Evolutionary conservation across 176 grass and related monocot species (phyloP).

Genomic region (Paspalum notatum): DNA sequence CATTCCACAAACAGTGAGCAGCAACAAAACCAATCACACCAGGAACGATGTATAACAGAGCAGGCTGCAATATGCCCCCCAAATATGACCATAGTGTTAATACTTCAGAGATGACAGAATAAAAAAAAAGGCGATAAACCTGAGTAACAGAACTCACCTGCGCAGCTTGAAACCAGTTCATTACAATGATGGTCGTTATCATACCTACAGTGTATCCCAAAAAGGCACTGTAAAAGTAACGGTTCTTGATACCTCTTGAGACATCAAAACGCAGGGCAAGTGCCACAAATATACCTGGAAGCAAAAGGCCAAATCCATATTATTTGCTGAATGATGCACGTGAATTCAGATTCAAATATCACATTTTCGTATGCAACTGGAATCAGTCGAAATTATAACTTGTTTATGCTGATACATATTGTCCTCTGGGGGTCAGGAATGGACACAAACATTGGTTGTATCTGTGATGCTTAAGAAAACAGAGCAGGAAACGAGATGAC

Average conservation of each 20-base stretch:
- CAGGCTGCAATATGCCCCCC: slow-evolving; percentile 52
- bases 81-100: slow-evolving; percentile 17
- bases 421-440: slow-evolving; percentile 1
- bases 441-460: slow-evolving; percentile 6
- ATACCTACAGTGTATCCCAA: slow-evolving; percentile 73
- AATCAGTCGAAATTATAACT: background rate
- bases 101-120: background rate
- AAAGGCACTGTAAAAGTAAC: slow-evolving; percentile 88
- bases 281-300: slow-evolving; percentile 85
- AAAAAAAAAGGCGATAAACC: slow-evolving; percentile 13
- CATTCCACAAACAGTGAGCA: slow-evolving; percentile 70
- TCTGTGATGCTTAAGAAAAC: background rate
- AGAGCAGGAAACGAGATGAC: background rate
- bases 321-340: background rate
- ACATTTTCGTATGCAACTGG: background rate
- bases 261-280: slow-evolving; percentile 91
- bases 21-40: slow-evolving; percentile 82
- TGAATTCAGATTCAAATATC: slow-evolving; percentile 4
- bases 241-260: slow-evolving; percentile 69
- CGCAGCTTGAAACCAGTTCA: slow-evolving; percentile 98
- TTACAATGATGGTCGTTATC: slow-evolving; percentile 73
- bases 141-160: slow-evolving; percentile 51
- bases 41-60: slow-evolving; percentile 81
- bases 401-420: background rate
- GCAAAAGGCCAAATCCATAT: slow-evolving; percentile 18